Evolutionary conservation across 345 rosid genomes (phyloP).

Genomic region (Eucalyptus globulus): DNA sequence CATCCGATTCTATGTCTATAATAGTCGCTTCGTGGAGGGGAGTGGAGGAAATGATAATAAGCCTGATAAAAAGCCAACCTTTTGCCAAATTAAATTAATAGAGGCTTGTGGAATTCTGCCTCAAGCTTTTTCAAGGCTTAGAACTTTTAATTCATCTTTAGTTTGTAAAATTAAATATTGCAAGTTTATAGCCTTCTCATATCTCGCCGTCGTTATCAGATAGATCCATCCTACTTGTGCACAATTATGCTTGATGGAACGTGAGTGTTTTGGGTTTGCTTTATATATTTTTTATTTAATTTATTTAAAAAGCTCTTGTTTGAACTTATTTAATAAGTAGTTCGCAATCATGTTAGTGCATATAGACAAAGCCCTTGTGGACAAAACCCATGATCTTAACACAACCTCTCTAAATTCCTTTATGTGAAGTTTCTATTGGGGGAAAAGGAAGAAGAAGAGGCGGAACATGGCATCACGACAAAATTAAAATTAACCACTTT

Average conservation of each 20-base stretch:
- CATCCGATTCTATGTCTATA: slow-evolving; percentile 9
- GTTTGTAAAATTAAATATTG: background rate
- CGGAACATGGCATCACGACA: background rate
- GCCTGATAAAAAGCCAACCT: background rate
- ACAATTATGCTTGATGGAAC: slow-evolving; percentile 22
- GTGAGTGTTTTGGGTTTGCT: slow-evolving; percentile 2
- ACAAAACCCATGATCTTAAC: background rate
- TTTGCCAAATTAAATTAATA: background rate
- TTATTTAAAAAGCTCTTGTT: slow-evolving; percentile 21
- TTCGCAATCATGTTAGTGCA: slow-evolving; percentile 10
- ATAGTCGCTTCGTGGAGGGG: background rate
- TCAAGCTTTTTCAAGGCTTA: background rate
- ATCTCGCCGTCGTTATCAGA: slow-evolving; percentile 22
- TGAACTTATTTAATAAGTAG: slow-evolving; percentile 19
- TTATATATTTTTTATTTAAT: background rate
- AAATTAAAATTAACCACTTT: background rate
- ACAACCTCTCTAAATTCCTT: background rate
- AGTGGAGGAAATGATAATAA: background rate
- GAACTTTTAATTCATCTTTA: background rate
- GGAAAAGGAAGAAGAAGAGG: background rate
- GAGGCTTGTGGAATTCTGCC: background rate
- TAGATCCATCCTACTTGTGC: slow-evolving; percentile 17
- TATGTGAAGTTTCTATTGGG: background rate
- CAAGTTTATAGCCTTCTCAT: background rate
- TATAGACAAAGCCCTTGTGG: background rate